Evolutionary conservation across 805 yeast species (phyloP).

Genomic region (Ogataea wickerhamii): DNA sequence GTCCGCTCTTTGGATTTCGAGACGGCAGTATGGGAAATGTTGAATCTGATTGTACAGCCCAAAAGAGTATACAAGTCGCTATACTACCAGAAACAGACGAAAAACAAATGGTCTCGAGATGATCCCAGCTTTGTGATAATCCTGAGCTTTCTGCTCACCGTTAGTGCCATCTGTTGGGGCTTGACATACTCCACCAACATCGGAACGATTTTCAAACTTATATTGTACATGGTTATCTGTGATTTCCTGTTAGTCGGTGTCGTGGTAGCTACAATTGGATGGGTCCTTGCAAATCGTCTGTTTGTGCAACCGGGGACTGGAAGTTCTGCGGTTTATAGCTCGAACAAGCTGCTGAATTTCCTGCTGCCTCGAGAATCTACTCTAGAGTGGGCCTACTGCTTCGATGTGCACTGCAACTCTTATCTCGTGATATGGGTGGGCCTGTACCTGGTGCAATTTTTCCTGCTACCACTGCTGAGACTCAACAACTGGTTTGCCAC

Average conservation of each 20-base stretch:
- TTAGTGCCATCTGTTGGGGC: conserved; percentile 90
- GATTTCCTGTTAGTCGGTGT: conserved; percentile 75
- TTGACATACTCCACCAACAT: conserved; percentile 68
- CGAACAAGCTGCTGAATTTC: conserved; percentile 27
- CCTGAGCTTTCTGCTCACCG: conserved; percentile 57
- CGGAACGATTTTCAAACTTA: conserved; percentile 57
- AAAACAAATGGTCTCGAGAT: conserved; percentile 81
- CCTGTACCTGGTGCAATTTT: conserved; percentile 69
- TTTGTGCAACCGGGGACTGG: conserved; percentile 31
- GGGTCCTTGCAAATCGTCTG: conserved; percentile 67
- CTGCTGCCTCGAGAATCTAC: conserved; percentile 34
- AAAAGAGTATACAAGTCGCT: conserved; percentile 77
- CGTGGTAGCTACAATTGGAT: conserved; percentile 64
- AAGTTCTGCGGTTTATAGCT: conserved; percentile 3
- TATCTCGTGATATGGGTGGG: conserved; percentile 75
- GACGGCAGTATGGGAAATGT: conserved; percentile 89
- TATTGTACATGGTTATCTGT: conserved; percentile 77
- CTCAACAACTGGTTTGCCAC: conserved; percentile 63
- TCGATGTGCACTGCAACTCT: conserved; percentile 92
- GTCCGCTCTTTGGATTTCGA: conserved; percentile 88
- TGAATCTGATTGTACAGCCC: conserved; percentile 69
- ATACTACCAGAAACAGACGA: conserved; percentile 78
- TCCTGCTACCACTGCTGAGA: conserved; percentile 68
- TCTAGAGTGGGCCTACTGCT: conserved; percentile 92
- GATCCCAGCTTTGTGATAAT: conserved; percentile 86